Percentiles rank a stretch among this genome's conserved stretches.
phyloP scores from a whole-genome alignment of 2,329 filamentous ascomycete genomes.

The Fusarium mangiferae region DNA sequence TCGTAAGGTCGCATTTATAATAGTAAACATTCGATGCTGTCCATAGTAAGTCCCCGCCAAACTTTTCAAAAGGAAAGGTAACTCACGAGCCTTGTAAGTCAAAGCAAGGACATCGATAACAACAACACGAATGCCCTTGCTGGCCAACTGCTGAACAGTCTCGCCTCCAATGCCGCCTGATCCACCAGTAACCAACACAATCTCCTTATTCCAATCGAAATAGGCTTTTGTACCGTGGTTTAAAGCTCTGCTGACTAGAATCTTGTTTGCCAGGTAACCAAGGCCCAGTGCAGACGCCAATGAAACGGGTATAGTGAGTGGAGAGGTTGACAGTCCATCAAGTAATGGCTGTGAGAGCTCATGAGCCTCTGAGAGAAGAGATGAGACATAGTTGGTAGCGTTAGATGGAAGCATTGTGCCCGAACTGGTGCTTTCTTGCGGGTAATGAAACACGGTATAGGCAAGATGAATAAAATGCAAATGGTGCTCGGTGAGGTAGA shows the following conservation, averaged over 20 bases:
- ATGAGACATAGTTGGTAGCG: neutral
- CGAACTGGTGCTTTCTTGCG: neutral
- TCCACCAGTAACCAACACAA: neutral
- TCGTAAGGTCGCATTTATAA: neutral
- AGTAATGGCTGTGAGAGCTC: neutral
- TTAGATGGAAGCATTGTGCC: neutral
- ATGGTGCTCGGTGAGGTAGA: neutral
- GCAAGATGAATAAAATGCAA: neutral
- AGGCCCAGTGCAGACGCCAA: neutral
- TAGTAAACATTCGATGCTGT: neutral
- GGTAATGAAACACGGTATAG: fast-evolving
- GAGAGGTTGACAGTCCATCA: neutral
- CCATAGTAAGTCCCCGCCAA: fast-evolving
- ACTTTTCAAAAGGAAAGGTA: fast-evolving
- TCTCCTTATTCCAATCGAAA: neutral
- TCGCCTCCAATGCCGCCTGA: neutral
- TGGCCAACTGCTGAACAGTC: neutral
- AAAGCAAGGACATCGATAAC: neutral
- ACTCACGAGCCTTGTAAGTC: neutral
- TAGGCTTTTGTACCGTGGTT: neutral
- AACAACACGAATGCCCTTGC: neutral
- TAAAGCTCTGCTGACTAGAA: neutral
- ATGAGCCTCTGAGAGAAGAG: neutral
- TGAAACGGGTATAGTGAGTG: neutral
- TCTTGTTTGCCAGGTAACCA: neutral